These are phyloP conservation scores for Eucalyptus dawsonii DNA, from an alignment of 345 rosid genomes.

Conservation along the genomic window DNA sequence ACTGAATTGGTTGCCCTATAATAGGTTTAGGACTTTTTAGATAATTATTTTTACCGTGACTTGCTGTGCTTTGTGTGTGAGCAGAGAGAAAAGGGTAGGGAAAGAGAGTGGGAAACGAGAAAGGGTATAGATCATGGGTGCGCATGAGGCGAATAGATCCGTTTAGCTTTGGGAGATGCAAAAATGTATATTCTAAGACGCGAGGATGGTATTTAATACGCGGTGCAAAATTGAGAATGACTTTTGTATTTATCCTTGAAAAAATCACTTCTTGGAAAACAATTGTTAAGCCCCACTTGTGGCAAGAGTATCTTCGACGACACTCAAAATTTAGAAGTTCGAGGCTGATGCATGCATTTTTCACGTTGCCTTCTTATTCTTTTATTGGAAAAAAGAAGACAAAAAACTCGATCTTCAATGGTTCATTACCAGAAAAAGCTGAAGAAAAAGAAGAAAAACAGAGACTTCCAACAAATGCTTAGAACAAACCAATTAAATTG, in stretches of 20 bases:
- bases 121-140: not conserved
- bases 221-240: not conserved
- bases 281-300: not conserved
- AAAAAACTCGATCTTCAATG: not conserved
- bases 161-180: not conserved
- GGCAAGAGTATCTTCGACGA: not conserved
- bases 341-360: not conserved
- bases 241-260: not conserved
- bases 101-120: not conserved
- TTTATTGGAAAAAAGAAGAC: not conserved
- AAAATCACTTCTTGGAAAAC: not conserved
- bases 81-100: not conserved
- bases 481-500: not conserved
- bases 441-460: not conserved
- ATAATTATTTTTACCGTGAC: too few relatives aligned
- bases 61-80: not conserved
- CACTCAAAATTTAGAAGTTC: not conserved
- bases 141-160: not conserved
- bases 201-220: not conserved
- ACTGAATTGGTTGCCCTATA: accelerated
- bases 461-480: not conserved
- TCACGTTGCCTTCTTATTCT: not conserved
- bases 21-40: too few relatives aligned
- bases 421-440: not conserved
- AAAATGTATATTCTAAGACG: too few relatives aligned